Percentiles rank a stretch among this genome's conserved stretches.
These are phyloP conservation scores for Jamesozyma hellenica DNA, from an alignment of 805 yeast species.

Conservation along the genomic window DNA sequence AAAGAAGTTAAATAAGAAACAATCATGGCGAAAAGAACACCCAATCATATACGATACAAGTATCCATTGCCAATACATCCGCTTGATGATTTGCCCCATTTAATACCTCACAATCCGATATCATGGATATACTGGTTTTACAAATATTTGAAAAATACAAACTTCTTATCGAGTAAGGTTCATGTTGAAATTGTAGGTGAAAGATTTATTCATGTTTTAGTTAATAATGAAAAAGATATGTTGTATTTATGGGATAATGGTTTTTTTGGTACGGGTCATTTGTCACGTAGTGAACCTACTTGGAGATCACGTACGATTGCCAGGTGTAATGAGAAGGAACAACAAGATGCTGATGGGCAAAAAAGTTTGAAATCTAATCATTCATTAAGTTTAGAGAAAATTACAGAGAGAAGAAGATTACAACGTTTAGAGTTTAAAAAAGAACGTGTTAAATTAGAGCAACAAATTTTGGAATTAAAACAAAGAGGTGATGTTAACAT, in stretches of 20 bases:
- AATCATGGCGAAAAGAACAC: conserved; percentile 29
- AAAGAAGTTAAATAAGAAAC: not conserved
- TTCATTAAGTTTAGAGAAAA: conserved; percentile 51
- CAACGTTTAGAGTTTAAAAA: conserved; percentile 65
- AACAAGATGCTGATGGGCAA: conserved; percentile 17
- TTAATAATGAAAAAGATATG: conserved; percentile 40
- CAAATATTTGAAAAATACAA: conserved; percentile 22
- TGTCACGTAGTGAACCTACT: conserved; percentile 87
- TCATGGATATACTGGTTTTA: conserved; percentile 45
- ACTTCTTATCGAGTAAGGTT: conserved; percentile 11
- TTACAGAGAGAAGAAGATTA: conserved; percentile 61
- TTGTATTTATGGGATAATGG: conserved; percentile 67
- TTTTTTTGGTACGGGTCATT: conserved; percentile 85
- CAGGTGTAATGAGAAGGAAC: conserved; percentile 34
- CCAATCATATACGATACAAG: conserved; percentile 29
- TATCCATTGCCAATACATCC: conserved; percentile 53
- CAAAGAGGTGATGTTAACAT: conserved; percentile 26
- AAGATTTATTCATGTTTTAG: conserved; percentile 24
- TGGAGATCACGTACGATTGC: conserved; percentile 65
- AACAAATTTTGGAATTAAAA: conserved; percentile 34
- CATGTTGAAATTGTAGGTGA: conserved; percentile 30
- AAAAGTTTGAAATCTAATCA: not conserved
- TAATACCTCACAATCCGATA: conserved; percentile 57
- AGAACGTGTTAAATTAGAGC: conserved; percentile 54
- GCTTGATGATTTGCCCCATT: conserved; percentile 36